Conservation (phyloP, 2,329 filamentous ascomycete species). For the Aspergillus brasiliensis region DNA sequence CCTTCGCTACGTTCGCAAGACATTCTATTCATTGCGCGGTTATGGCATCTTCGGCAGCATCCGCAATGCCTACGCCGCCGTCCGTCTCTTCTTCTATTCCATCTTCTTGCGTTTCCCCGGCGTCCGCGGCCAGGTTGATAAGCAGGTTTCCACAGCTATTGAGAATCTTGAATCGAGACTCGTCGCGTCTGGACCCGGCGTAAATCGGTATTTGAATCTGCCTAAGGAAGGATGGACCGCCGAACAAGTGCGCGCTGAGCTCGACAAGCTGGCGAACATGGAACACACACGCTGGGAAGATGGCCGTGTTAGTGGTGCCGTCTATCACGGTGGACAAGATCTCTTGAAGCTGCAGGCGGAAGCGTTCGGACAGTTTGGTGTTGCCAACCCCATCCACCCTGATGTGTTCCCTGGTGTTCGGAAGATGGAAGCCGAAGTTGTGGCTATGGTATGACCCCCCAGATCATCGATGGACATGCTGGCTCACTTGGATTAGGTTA, state of each 20-base stretch:
- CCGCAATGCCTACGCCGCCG: constrained; percentile 70
- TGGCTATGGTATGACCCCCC: constrained; percentile 75
- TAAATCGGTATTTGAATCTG: constrained; percentile 72
- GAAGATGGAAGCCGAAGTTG: constrained; percentile 99
- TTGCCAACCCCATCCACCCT: constrained; percentile 94
- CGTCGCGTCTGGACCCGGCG: constrained; percentile 69
- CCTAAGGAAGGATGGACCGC: constrained; percentile 81
- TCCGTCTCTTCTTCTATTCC: constrained; percentile 76
- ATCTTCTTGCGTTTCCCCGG: constrained; percentile 84
- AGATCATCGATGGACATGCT: background rate
- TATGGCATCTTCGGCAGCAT: constrained; percentile 82
- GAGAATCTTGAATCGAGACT: constrained; percentile 82
- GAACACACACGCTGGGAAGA: constrained; percentile 97
- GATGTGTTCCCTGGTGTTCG: constrained; percentile 97
- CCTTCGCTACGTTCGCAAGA: constrained; percentile 76
- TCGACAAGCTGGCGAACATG: constrained; percentile 77
- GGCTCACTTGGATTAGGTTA: constrained; percentile 47
- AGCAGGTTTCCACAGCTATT: constrained; percentile 78
- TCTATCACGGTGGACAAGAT: constrained; percentile 89
- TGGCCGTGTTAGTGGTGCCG: constrained; percentile 87
- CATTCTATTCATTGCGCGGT: constrained; percentile 82
- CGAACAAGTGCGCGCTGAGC: constrained; percentile 77
- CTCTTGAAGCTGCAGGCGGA: constrained; percentile 84
- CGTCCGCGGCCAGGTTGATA: constrained; percentile 80
- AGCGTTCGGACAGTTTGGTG: constrained; percentile 91